Evolutionary conservation across 2,329 filamentous ascomycete genomes (phyloP).

Genomic region (Leptographium lundbergii): DNA sequence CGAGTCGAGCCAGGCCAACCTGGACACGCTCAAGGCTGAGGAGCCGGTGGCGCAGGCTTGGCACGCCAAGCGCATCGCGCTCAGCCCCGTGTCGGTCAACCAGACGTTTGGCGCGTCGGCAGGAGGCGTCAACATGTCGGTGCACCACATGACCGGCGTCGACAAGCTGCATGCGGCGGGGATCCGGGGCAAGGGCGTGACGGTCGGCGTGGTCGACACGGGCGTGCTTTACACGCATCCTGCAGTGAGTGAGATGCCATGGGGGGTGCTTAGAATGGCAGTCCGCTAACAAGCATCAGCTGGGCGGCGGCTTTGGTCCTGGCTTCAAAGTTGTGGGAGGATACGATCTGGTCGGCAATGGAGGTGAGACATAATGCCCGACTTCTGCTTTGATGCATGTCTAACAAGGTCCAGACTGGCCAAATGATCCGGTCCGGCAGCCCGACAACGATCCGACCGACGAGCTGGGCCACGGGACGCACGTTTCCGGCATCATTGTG

Average conservation of each 20-base stretch:
- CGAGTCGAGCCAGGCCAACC: slow-evolving; percentile 2
- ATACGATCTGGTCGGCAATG: slow-evolving; percentile 15
- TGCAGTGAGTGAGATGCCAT: slow-evolving; percentile 1
- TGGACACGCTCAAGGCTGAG: slow-evolving; percentile 3
- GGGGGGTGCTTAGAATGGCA: too few species aligned
- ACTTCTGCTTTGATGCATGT: background rate
- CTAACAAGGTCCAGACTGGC: background rate
- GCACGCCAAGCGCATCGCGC: slow-evolving; percentile 1
- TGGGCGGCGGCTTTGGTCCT: slow-evolving; percentile 16
- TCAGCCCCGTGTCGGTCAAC: slow-evolving; percentile 1
- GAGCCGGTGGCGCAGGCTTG: slow-evolving; percentile 3
- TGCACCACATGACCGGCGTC: slow-evolving; percentile 12
- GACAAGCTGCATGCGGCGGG: slow-evolving; percentile 11
- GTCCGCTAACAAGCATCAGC: slow-evolving; percentile 9
- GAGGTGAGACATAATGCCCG: background rate
- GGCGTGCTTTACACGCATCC: slow-evolving; percentile 10
- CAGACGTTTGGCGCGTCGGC: slow-evolving; percentile 1
- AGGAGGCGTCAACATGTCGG: slow-evolving; percentile 4
- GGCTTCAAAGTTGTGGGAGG: slow-evolving; percentile 15
- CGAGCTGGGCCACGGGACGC: slow-evolving; percentile 13
- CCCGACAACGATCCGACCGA: slow-evolving; percentile 14
- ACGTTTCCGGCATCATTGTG: slow-evolving; percentile 15
- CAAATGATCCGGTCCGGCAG: background rate
- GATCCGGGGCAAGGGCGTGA: slow-evolving; percentile 10
- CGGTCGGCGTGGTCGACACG: slow-evolving; percentile 10